Evolutionary conservation across 306 rosid species (phyloP).

Genomic region (Vachellia pachyceras): DNA sequence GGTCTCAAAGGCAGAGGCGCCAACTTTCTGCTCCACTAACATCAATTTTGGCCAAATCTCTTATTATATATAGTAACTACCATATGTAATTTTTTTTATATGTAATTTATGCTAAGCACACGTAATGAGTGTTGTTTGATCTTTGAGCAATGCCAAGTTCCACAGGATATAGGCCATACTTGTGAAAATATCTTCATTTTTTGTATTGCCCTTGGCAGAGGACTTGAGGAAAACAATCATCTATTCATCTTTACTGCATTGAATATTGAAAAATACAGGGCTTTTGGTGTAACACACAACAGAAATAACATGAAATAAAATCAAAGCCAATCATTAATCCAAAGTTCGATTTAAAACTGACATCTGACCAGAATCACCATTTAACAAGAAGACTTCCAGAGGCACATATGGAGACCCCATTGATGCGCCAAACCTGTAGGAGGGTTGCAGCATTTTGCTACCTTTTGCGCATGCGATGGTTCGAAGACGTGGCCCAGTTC

Average conservation of each 20-base stretch:
- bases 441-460: constrained; percentile 88
- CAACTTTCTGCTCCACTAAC: no score
- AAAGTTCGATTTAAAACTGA: constrained; percentile 76
- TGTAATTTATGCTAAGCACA: no score
- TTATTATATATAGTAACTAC: no score
- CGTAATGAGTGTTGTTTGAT: background rate
- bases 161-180: background rate
- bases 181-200: background rate
- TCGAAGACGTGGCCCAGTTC: constrained; percentile 96
- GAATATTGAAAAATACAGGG: constrained; percentile 19
- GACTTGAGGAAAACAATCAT: constrained; percentile 15
- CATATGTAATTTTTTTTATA: no score
- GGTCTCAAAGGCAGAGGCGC: no score
- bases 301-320: background rate
- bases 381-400: constrained; percentile 92
- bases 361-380: constrained; percentile 91
- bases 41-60: no score
- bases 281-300: background rate
- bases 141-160: background rate
- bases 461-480: constrained; percentile 81
- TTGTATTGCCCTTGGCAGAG: background rate
- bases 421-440: constrained; percentile 83
- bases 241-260: constrained; percentile 16
- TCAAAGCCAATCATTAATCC: constrained; percentile 41
- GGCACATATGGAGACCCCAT: constrained; percentile 75